Base-by-base conservation (phyloP, 2,329 filamentous ascomycete species). In the Seiridium cupressi region DNA sequence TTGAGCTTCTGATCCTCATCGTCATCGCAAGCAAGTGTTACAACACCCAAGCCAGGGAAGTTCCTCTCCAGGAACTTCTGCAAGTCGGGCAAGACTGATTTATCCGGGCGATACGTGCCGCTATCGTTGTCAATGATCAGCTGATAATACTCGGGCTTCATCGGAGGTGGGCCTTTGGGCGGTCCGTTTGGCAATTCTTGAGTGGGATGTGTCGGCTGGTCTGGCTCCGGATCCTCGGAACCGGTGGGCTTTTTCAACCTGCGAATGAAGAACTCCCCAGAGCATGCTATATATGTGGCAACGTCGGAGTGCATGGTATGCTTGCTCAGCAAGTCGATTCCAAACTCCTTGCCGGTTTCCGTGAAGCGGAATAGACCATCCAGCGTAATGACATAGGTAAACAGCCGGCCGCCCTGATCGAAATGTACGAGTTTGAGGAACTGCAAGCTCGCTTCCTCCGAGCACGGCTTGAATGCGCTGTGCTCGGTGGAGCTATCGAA, bases 241-340 rank as follows among this genome's bases (percentile, higher is more conserved):
- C 74, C 72, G 35, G 79, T 74, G 0, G 82, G 79, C 11, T 80
- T 79, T 57, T 82, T 74, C 34, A 91, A 80, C 3, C 90, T 84
- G 11, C 92, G 86, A 63, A 98, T 84, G 73, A 97, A 95, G 74
- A 98, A 98, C 71, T 98, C 94, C 47, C 94, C 94, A 1, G 91
- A 92, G 72, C 89, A 97, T 31, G 93, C 94, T 64, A 97, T 92
- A 73, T 97, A 97, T 2, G 91, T 90, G 42, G 88, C 90, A 1
- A 97, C 93, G 73, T 97, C 89, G 65, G 91, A 94, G 77, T 98
- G 94, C 92, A 98, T 97, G 46, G 92, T 96, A 74, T 98, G 94
- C 73, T 98, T 98, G 74, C 89, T 93, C 68, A 98, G 77, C 73
- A 97, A 81, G 76, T 97, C 94, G 68, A 98, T 92, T 57, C 93